Conservation (phyloP, 352 stramenopile genomes). For the Pythium sp. region DNA sequence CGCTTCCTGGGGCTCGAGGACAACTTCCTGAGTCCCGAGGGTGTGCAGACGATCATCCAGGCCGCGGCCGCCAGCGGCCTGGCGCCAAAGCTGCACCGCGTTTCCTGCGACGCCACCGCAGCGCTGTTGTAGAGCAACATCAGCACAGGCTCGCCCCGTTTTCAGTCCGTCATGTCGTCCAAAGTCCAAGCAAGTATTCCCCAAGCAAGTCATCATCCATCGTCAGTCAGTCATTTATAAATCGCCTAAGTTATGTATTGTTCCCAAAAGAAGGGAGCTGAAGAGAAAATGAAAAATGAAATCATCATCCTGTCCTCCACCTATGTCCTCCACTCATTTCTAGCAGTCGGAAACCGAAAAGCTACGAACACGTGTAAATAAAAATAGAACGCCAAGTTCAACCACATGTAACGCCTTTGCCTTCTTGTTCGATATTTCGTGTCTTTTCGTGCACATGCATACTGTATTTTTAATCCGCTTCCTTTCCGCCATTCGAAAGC, state of each 20-base stretch:
- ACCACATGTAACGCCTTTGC: not conserved
- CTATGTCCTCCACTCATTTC: too few relatives aligned
- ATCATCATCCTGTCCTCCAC: not conserved
- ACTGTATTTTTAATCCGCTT: not conserved
- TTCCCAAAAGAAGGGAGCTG: not conserved
- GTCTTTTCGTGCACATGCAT: not conserved
- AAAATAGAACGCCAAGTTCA: too few relatives aligned
- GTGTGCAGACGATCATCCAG: constrained; percentile 63
- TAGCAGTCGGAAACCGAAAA: too few relatives aligned
- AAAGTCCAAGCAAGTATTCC: not conserved
- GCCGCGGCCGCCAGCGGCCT: constrained; percentile 40
- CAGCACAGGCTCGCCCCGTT: not conserved
- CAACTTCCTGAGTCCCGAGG: constrained; percentile 69
- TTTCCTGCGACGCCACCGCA: constrained; percentile 34
- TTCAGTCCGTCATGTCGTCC: not conserved
- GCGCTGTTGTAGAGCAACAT: not conserved
- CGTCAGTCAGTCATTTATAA: not conserved
- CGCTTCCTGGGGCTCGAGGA: constrained; percentile 77
- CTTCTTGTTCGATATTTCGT: not conserved
- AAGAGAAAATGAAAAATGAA: not conserved
- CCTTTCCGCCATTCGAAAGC: not conserved
- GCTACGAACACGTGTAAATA: too few relatives aligned
- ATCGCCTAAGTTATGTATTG: not conserved
- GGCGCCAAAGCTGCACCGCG: constrained; percentile 47
- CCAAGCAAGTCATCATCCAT: not conserved